Conservation (phyloP, 108 stramenopile genomes). For the Cyclotella sp. region DNA sequence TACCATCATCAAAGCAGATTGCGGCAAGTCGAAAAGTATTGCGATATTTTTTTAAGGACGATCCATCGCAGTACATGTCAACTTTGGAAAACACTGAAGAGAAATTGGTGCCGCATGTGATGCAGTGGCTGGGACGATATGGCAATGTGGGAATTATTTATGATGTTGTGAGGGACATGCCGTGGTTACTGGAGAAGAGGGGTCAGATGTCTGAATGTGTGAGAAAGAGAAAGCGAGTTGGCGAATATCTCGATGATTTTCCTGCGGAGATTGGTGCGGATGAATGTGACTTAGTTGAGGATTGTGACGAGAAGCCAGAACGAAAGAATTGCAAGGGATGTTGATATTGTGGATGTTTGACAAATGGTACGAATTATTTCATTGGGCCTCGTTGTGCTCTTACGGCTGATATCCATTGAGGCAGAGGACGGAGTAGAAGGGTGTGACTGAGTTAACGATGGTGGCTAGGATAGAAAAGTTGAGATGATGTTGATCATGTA, state of each 20-base stretch:
- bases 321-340: too few relatives aligned
- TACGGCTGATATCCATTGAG: too few relatives aligned
- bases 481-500: too few relatives aligned
- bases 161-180: constrained; percentile 33
- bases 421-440: too few relatives aligned
- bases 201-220: background rate
- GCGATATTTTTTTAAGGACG: constrained; percentile 36
- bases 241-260: background rate
- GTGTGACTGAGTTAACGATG: too few relatives aligned
- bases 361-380: too few relatives aligned
- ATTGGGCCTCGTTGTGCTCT: too few relatives aligned
- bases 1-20: background rate
- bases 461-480: too few relatives aligned
- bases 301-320: too few relatives aligned
- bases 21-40: constrained; percentile 38
- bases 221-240: background rate
- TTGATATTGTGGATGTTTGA: too few relatives aligned
- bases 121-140: constrained; percentile 32
- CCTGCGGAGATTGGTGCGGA: too few relatives aligned
- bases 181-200: constrained; percentile 29
- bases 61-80: constrained; percentile 12
- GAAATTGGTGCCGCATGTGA: constrained; percentile 25
- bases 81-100: constrained; percentile 35
- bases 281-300: too few relatives aligned
- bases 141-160: constrained; percentile 31